Conservation (phyloP, 306 rosid species). For the Cucurbita argyrosperma region DNA sequence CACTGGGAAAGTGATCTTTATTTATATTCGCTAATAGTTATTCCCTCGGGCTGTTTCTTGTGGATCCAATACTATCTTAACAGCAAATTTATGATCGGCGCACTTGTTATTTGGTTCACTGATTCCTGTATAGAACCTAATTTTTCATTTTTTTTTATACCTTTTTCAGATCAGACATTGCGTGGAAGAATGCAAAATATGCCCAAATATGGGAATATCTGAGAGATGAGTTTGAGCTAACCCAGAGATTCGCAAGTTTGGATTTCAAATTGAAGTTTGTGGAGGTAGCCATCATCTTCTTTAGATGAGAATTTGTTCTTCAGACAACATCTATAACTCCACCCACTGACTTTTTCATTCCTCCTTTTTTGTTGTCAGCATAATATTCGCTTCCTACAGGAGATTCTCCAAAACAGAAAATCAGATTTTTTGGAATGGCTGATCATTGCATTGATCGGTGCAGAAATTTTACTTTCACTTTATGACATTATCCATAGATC, state of each 20-base stretch:
- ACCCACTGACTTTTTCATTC: neutral
- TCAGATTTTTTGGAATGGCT: constrained; percentile 95
- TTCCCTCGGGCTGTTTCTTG: neutral
- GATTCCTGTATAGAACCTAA: neutral
- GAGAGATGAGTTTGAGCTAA: constrained; percentile 83
- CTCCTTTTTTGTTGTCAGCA: constrained; percentile 37
- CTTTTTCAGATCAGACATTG: constrained; percentile 77
- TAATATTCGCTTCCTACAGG: constrained; percentile 93
- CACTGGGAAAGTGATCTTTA: neutral
- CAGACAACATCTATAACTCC: neutral
- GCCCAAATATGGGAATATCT: constrained; percentile 99
- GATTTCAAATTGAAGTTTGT: constrained; percentile 97
- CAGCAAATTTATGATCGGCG: neutral
- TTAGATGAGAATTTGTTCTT: neutral
- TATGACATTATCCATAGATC: constrained; percentile 78
- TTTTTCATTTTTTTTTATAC: neutral
- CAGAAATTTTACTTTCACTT: constrained; percentile 73
- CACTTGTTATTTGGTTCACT: neutral
- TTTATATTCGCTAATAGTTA: neutral
- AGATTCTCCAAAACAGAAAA: constrained; percentile 90
- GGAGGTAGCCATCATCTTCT: constrained; percentile 34
- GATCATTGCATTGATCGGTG: constrained; percentile 85
- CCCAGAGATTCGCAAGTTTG: constrained; percentile 90
- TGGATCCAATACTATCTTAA: neutral
- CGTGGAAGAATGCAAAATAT: constrained; percentile 99